These are phyloP conservation scores for Nitzschia sp. DNA, from an alignment of 108 stramenopile genomes.

Conservation along the genomic window DNA sequence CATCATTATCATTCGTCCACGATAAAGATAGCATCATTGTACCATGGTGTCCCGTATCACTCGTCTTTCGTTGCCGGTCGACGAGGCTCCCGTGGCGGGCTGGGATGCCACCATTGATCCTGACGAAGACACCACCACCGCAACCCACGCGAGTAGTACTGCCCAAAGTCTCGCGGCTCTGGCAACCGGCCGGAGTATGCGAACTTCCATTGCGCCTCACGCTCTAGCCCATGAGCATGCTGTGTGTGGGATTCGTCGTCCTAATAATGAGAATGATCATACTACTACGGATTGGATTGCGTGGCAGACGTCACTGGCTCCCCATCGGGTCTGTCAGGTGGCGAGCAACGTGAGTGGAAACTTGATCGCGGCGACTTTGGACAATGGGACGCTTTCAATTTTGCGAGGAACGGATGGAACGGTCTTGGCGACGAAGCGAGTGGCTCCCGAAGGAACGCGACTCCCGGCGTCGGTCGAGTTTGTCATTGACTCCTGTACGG, in stretches of 20 bases:
- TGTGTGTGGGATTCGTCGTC: conserved; percentile 30
- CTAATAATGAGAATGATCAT: conserved; percentile 1
- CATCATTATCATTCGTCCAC: too few species aligned
- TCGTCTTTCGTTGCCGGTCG: conserved; percentile 7
- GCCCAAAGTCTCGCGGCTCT: not conserved
- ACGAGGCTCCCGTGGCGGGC: conserved; percentile 12
- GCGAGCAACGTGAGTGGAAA: conserved; percentile 55
- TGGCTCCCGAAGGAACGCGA: conserved; percentile 28
- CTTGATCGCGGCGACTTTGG: conserved; percentile 58
- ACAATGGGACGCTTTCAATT: conserved; percentile 57
- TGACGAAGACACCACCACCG: not conserved
- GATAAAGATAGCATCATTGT: too few species aligned
- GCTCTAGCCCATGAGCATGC: conserved; percentile 21
- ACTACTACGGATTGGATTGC: conserved; percentile 30
- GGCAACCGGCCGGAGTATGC: not conserved
- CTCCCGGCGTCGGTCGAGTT: conserved; percentile 14
- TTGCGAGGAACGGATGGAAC: conserved; percentile 61
- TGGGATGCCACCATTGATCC: conserved; percentile 34
- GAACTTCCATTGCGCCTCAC: conserved; percentile 26
- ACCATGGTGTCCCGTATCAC: conserved; percentile 9
- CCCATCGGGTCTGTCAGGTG: conserved; percentile 47
- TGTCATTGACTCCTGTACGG: conserved; percentile 3
- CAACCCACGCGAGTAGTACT: not conserved
- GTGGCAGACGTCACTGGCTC: conserved; percentile 43
- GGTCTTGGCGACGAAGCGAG: conserved; percentile 58